Conservation (phyloP, 768 basidiomycete species). For the Suillus fuscotomentosus region DNA sequence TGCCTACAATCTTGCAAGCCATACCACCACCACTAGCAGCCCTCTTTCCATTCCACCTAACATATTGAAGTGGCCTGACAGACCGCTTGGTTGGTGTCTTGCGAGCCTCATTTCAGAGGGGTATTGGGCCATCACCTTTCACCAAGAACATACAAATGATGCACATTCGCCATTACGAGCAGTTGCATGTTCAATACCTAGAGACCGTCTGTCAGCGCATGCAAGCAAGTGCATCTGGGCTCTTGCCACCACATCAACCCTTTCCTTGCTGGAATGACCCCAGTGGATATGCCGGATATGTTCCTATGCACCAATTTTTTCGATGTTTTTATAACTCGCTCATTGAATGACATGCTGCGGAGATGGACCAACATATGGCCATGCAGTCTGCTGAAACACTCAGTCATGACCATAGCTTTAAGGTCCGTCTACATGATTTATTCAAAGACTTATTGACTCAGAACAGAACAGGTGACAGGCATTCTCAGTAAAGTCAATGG, state of each 20-base stretch:
- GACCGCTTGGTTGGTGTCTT: slow-evolving; percentile 15
- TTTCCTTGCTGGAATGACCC: slow-evolving; percentile 4
- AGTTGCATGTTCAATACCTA: slow-evolving; percentile 10
- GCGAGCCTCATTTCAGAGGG: slow-evolving; percentile 19
- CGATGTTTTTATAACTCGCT: slow-evolving; percentile 24
- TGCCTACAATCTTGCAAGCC: slow-evolving; percentile 16
- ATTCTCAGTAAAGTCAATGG: slow-evolving; percentile 26
- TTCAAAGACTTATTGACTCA: neutral
- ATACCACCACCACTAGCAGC: slow-evolving; percentile 19
- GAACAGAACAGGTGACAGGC: slow-evolving; percentile 22
- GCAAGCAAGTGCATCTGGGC: neutral
- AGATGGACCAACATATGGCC: slow-evolving; percentile 25
- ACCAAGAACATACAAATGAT: slow-evolving; percentile 16
- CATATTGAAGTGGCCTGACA: slow-evolving; percentile 19
- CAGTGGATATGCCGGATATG: slow-evolving; percentile 16
- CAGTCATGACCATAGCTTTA: slow-evolving; percentile 27
- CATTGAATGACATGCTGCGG: slow-evolving; percentile 17
- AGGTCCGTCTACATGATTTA: slow-evolving; percentile 4
- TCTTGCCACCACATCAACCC: slow-evolving; percentile 4
- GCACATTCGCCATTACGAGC: slow-evolving; percentile 20
- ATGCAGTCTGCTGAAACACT: slow-evolving; percentile 19
- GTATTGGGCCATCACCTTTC: slow-evolving; percentile 26
- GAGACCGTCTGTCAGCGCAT: neutral
- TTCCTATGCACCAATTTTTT: neutral
- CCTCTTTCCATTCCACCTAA: slow-evolving; percentile 23